Evolutionary conservation across 306 rosid genomes (phyloP), one percentile per base, ranked within the genome.

Genomic region (Mimosa pudica): DNA sequence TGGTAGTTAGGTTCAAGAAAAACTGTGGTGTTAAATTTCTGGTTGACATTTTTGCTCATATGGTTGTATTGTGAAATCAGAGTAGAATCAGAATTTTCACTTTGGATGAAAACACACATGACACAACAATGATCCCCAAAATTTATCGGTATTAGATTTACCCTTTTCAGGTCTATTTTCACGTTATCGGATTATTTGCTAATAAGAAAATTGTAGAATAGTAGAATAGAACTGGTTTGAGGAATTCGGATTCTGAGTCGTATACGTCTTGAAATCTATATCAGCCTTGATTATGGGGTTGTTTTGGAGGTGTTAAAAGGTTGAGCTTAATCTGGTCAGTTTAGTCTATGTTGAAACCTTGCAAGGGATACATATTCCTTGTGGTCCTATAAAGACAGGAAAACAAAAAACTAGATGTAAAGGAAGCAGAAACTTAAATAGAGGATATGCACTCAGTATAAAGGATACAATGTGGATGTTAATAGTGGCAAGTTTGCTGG

Each of bases 241-340:
- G 75, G 80, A 69, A 11, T 78, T 83, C 69, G 36, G 49, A 74
- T 78, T 68, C 47, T 82, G 10, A 65, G 46, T 65, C 13, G 16
- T 33, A 42, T 4, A 47, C 20, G 8, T 73, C 66, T 20, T 67
- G 54, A 38, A 73, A 42, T 18, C 35, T 64, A 18, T 73, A 58
- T 8, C 24, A 54, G 51, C 2, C 5, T 11, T 44, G 44, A 38
- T 12, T 41, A 24, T n/a, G 67, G 24, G 72, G 61, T 44, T 72
- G 68, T 71, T 72, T 30, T 72, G 82, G 58, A 73, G 38, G 57
- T 24, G 76, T 46, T 45, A 57, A 36, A 46, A 69, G 6, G 16
- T 69, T 2, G 5, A 73, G 67, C 42, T 52, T 49, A 20, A 48
- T 74, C 63, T 44, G 62, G n/a, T 74, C 48, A 3, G 47, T 74